Base-by-base conservation (phyloP, 2,329 filamentous ascomycete species). In the Blastomyces parvus region DNA sequence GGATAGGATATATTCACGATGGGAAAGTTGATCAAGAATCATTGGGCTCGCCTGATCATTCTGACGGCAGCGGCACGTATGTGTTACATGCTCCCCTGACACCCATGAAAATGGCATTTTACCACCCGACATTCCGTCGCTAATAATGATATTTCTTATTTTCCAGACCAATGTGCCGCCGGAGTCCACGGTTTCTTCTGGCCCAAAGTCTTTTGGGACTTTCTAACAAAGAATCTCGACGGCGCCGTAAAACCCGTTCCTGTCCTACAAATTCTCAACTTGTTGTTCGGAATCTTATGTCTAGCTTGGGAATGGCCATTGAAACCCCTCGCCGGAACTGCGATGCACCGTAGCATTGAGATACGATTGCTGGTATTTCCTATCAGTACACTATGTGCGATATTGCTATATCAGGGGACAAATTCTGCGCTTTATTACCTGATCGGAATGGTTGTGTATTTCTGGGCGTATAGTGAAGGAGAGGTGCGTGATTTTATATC, bases 181-280 rank as follows among this genome's bases (percentile, higher is more conserved):
- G 87, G 88, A 19, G 79, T 99, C 63, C 85, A 95, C 79, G 87
- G 85, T 72, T 96, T 94, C 83, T 93, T 99, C 84, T 99, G 92
- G 91, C 94, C 94, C 68, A 99, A 99, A 77, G 88, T 99, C 73
- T 96, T 99, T 79, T 99, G 90, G 88, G 94, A 99, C 78, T 96
- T 96, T 76, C 79, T 94, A 68, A 97, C 93, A 65, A 91, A 90
- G 72, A 91, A 90, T 70, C 86, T 99, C 70, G 90, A 99, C 73
- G 83, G 81, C 62, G 89, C 88, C 59, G 90, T 97, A 66, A 91
- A 89, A 71, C 93, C 93, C 0, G 76, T 94, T n/a, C 94, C 94
- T 1, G 81, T 91, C 60, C 82, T 99, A 19, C 94, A 99, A 75
- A 89, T 88, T 71, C 83, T 97, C 79, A 99, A 99, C 72, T 80